phyloP scores from a whole-genome alignment of 2,329 filamentous ascomycete genomes.

The Passalora sequoiae region DNA sequence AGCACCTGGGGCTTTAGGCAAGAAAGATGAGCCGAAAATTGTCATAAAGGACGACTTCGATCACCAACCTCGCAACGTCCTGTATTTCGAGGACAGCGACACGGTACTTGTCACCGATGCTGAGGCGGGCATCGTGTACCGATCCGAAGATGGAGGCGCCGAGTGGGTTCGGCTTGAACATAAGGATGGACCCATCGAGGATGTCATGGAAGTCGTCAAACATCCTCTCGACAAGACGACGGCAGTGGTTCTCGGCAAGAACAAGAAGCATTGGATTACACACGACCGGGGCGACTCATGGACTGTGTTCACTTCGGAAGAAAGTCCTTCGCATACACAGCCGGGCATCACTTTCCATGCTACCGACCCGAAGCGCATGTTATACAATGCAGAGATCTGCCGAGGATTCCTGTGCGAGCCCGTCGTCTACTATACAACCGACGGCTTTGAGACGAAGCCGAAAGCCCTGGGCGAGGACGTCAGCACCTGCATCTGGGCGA shows the following conservation, averaged over 20 bases:
- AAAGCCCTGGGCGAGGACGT: constrained; percentile 60
- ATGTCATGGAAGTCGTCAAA: constrained; percentile 60
- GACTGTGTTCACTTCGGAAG: constrained; percentile 64
- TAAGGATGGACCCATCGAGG: constrained; percentile 58
- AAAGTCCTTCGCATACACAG: constrained; percentile 52
- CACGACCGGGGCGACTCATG: constrained; percentile 77
- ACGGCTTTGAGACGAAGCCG: constrained; percentile 70
- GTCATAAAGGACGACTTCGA: constrained; percentile 63
- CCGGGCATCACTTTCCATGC: constrained; percentile 72
- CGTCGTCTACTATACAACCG: constrained; percentile 67
- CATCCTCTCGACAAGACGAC: constrained; percentile 73
- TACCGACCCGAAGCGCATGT: constrained; percentile 72
- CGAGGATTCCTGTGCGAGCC: constrained; percentile 37
- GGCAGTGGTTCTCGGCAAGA: constrained; percentile 69
- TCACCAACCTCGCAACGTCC: constrained; percentile 61
- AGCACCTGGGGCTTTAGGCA: constrained; percentile 20
- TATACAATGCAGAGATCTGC: constrained; percentile 59
- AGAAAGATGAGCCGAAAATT: constrained; percentile 54
- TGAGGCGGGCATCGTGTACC: constrained; percentile 61
- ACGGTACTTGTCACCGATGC: constrained; percentile 70
- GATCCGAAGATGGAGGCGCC: constrained; percentile 74
- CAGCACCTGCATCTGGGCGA: constrained; percentile 81
- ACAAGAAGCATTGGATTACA: constrained; percentile 73
- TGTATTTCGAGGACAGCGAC: constrained; percentile 89
- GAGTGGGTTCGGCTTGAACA: constrained; percentile 60